A percentile compares a stretch with the other conserved stretches of the same genome.
These are phyloP conservation scores for Fistulifera solaris DNA, from an alignment of 108 stramenopile genomes.

Conservation along the genomic window DNA sequence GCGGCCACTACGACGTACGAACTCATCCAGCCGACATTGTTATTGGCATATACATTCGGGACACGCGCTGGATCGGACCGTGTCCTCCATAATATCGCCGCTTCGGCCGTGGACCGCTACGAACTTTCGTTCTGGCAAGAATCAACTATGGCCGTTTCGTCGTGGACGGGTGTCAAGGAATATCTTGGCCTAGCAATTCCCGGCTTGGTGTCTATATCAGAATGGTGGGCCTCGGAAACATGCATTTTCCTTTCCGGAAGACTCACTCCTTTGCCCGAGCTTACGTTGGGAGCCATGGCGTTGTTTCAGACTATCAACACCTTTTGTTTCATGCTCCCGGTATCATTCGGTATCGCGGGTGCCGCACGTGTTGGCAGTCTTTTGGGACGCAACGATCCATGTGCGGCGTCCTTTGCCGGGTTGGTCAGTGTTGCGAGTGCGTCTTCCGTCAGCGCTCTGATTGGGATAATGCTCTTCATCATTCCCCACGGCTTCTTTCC, in stretches of 20 bases:
- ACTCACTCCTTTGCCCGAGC: conserved; percentile 33
- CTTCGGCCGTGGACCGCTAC: conserved; percentile 16
- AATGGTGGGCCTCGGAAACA: conserved; percentile 65
- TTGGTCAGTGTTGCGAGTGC: conserved; percentile 27
- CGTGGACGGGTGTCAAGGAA: conserved; percentile 21
- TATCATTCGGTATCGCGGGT: conserved; percentile 33
- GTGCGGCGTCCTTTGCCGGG: conserved; percentile 21
- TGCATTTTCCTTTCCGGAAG: conserved; percentile 50
- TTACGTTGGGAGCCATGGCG: conserved; percentile 46
- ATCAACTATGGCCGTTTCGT: conserved; percentile 12
- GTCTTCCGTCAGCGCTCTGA: conserved; percentile 12
- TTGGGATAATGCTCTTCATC: conserved; percentile 29
- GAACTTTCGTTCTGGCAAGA: conserved; percentile 24
- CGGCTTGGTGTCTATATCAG: conserved; percentile 53
- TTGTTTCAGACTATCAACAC: conserved; percentile 61
- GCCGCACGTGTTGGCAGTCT: conserved; percentile 38
- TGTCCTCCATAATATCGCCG: conserved; percentile 22
- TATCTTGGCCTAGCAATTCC: conserved; percentile 54
- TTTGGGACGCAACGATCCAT: conserved; percentile 25
- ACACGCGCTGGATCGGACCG: conserved; percentile 14
- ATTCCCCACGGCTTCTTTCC: conserved; percentile 46
- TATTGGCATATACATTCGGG: conserved; percentile 22
- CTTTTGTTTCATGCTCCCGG: conserved; percentile 56
- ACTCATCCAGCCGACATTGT: conserved; percentile 29
- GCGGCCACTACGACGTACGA: conserved; percentile 39